Evolutionary conservation across 2,329 filamentous ascomycete genomes (phyloP).

Genomic region (Fusarium drepaniforme): DNA sequence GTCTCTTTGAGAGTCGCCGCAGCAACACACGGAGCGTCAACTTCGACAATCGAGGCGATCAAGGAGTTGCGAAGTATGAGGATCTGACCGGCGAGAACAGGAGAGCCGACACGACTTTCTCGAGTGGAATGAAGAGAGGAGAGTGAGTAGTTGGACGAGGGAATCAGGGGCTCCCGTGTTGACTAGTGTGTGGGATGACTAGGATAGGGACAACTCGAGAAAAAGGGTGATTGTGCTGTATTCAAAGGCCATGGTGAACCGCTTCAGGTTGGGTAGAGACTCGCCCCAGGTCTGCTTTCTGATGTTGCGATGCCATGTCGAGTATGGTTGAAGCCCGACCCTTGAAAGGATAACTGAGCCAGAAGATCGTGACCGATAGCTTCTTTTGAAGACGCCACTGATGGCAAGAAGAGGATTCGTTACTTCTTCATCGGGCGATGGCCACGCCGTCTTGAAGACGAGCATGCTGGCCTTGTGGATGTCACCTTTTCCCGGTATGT

Average conservation of each 20-base stretch:
- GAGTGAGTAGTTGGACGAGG: not conserved
- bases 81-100: not conserved
- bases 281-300: conserved; percentile 7
- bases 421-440: not conserved
- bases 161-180: not conserved
- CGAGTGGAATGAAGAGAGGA: not conserved
- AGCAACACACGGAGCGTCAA: not conserved
- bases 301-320: not conserved
- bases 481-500: not conserved
- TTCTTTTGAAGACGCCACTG: no score
- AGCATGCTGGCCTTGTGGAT: not conserved
- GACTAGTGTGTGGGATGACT: not conserved
- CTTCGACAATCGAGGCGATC: not conserved
- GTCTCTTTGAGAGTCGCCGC: not conserved
- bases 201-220: not conserved
- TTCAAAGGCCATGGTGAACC: conserved; percentile 22
- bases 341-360: not conserved
- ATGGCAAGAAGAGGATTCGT: not conserved
- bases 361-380: no score
- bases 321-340: not conserved
- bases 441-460: not conserved
- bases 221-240: not conserved
- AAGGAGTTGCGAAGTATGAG: not conserved
- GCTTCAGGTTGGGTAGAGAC: conserved; percentile 11
- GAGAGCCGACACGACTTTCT: not conserved